Evolutionary conservation across 805 yeast genomes (phyloP), one percentile per base, ranked within the genome.

Genomic region (Saccharomycopsis synnaedendra): DNA sequence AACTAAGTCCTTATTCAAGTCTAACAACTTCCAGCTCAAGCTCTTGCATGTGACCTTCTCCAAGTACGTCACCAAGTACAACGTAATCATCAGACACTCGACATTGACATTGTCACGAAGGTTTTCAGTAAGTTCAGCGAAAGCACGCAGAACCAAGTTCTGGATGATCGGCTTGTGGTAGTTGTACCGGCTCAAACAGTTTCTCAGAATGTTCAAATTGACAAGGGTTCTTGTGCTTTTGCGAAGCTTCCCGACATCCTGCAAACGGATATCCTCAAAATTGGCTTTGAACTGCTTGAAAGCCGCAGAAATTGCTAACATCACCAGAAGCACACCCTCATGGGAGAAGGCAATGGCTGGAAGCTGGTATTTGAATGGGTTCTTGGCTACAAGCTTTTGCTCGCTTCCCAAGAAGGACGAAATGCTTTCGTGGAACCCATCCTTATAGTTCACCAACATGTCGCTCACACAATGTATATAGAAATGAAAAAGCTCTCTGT

Each of bases 401-500:
- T 9, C 36, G 32, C 32, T 32, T 11, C 11, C 32, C n/a, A 31
- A 8, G 31, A 35, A 9, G 5, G 11, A 4, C 6, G 27, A 27
- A 5, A 44, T 36, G 10, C 7, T 29, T 19, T 8, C 31, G 28
- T 32, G 39, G 32, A 43, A 47, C 8, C 29, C 47, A 28, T 47
- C 50, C 8, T 43, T 42, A 30, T 47, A 47, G 28, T 47, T 47
- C 5, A 43, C 44, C 47, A 47, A 32, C 6, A 37, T 11, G 33
- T 47, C 47, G 5, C 43, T 9, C 32, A 32, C 47, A 43, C 33
- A 35, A 36, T 48, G 44, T 9, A 48, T 41, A 68, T 75, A 85
- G 53, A 79, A 79, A 52, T 78, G 78, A 63, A 83, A 77, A 27
- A 79, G 65, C 46, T 77, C 79, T 43, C 75, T 65, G 59, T 79